Evolutionary conservation across 2,329 filamentous ascomycete species (phyloP).

Genomic region (Calonectria montana): DNA sequence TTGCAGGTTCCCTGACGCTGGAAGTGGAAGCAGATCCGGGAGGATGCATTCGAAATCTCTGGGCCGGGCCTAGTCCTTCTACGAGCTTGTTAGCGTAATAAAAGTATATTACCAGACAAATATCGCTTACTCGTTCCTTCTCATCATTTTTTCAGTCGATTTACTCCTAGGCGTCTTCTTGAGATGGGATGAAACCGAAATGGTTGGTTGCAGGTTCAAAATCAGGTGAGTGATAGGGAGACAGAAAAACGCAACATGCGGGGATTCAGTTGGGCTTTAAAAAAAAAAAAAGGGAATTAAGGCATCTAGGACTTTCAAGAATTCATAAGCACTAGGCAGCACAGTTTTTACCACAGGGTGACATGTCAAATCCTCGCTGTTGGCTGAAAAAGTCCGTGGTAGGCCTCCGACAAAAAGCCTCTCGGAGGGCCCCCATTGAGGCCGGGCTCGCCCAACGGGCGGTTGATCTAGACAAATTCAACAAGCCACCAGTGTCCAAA

Average conservation of each 20-base stretch:
- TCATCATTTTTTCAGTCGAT: neutral
- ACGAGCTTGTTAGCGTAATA: neutral
- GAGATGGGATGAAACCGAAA: neutral
- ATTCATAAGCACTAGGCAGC: neutral
- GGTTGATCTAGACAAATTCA: no score
- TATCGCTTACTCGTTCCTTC: neutral
- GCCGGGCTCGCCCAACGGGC: neutral
- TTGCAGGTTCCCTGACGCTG: neutral
- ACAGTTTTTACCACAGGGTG: no score
- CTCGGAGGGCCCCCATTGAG: neutral
- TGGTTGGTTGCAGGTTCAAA: neutral
- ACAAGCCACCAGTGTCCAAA: no score
- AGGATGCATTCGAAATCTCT: neutral
- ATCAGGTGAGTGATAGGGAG: neutral
- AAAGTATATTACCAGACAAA: no score
- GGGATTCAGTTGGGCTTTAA: neutral
- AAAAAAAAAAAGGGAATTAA: neutral
- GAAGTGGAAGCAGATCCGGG: neutral
- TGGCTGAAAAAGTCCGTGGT: neutral
- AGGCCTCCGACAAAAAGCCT: neutral
- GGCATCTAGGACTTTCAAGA: neutral
- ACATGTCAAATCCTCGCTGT: neutral
- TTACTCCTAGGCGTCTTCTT: neutral
- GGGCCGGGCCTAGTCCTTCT: neutral
- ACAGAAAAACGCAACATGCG: neutral